Percentiles rank a stretch among this genome's conserved stretches.
These are phyloP conservation scores for Penicillium sp. DNA, from an alignment of 2,329 filamentous ascomycete genomes.

Conservation along the genomic window DNA sequence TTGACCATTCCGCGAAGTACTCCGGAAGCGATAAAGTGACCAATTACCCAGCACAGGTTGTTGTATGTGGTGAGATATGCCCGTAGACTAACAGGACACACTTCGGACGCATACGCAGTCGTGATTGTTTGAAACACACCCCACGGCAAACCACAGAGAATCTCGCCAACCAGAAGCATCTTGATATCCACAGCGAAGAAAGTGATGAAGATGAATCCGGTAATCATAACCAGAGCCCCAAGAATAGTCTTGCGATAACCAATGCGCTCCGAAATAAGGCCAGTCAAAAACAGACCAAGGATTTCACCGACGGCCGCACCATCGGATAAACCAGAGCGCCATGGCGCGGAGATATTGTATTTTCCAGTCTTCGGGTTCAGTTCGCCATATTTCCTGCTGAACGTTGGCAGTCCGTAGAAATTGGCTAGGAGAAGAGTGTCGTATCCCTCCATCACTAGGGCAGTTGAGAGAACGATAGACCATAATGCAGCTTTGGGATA, in stretches of 20 bases:
- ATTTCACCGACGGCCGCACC: slow-evolving; percentile 2
- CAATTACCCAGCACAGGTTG: slow-evolving; percentile 1
- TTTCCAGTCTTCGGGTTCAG: neutral
- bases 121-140: neutral
- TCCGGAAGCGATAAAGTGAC: slow-evolving; percentile 1
- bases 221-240: neutral
- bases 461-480: neutral
- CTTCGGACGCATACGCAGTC: neutral
- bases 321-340: neutral
- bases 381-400: neutral
- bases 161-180: neutral
- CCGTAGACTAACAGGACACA: neutral
- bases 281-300: neutral
- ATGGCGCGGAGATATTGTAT: neutral
- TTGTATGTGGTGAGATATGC: neutral
- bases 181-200: neutral
- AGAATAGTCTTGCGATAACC: slow-evolving; percentile 4
- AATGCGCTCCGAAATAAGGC: neutral
- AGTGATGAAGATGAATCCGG: neutral
- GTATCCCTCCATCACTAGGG: neutral
- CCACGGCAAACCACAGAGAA: neutral
- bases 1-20: neutral
- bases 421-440: slow-evolving; percentile 1
- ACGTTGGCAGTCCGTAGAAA: neutral
- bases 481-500: neutral